These are phyloP conservation scores for Malassezia arunalokei DNA, from an alignment of 1,284 basidiomycete genomes.

Conservation along the genomic window DNA sequence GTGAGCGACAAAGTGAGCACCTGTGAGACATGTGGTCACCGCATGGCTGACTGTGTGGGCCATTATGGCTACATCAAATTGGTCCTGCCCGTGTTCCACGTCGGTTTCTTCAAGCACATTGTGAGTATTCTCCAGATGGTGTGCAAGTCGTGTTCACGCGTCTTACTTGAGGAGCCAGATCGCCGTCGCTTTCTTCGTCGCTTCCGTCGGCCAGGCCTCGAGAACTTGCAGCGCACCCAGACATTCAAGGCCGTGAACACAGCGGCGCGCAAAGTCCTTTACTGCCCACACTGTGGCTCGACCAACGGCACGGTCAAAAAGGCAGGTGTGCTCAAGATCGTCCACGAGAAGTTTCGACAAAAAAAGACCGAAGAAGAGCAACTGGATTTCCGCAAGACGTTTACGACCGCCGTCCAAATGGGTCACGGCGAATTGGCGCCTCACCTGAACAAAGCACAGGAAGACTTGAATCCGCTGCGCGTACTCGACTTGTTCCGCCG, in stretches of 20 bases:
- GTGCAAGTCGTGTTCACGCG: constrained; percentile 71
- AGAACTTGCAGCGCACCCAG: constrained; percentile 79
- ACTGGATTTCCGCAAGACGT: constrained; percentile 74
- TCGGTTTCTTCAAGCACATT: constrained; percentile 93
- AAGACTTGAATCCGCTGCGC: constrained; percentile 89
- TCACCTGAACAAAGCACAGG: constrained; percentile 78
- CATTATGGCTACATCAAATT: constrained; percentile 68
- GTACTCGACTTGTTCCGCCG: constrained; percentile 83
- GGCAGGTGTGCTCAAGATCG: constrained; percentile 82
- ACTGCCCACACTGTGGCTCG: constrained; percentile 83
- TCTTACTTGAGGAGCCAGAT: constrained; percentile 79
- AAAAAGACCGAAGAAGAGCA: constrained; percentile 85
- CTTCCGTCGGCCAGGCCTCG: constrained; percentile 78
- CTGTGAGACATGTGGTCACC: constrained; percentile 89
- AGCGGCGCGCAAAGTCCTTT: constrained; percentile 73
- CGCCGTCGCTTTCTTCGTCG: constrained; percentile 70
- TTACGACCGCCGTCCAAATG: constrained; percentile 63
- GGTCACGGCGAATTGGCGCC: constrained; percentile 74
- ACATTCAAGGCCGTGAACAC: constrained; percentile 81
- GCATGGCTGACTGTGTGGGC: constrained; percentile 86
- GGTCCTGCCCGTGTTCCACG: constrained; percentile 84
- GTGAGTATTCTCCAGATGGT: constrained; percentile 77
- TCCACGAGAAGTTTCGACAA: constrained; percentile 92
- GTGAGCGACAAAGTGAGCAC: constrained; percentile 83
- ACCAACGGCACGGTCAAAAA: constrained; percentile 97